Evolutionary conservation across 371 early-diverging fungal genomes (phyloP).

Genomic region (Basidiobolus meristosporus): DNA sequence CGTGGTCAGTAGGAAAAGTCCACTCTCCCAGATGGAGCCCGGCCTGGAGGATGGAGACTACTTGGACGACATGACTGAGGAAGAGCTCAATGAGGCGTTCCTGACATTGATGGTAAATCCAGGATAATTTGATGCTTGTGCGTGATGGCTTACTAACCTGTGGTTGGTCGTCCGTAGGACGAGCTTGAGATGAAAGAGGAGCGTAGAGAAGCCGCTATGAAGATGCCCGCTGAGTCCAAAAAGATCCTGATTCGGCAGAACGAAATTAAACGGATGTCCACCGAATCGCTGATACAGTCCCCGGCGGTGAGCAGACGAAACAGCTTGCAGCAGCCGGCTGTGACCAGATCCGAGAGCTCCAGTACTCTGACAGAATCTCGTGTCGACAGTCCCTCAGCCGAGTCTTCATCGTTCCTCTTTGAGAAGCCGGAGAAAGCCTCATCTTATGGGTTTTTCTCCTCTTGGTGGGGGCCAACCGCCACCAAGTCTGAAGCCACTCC

Average conservation of each 20-base stretch:
- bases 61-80: background rate
- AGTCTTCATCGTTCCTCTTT: background rate
- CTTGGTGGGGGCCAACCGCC: background rate
- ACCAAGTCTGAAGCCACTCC: background rate
- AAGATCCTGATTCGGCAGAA: constrained; percentile 25
- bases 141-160: background rate
- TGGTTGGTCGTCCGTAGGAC: constrained; percentile 15
- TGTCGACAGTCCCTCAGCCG: no score
- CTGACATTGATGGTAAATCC: constrained; percentile 8
- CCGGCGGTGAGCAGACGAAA: no score
- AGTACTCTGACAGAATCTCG: no score
- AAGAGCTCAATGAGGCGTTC: constrained; percentile 11
- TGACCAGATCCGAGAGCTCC: constrained; percentile 9
- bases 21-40: background rate
- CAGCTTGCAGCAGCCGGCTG: constrained; percentile 6
- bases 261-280: constrained; percentile 17
- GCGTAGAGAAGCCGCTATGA: constrained; percentile 21
- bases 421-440: constrained; percentile 1
- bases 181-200: constrained; percentile 34
- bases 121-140: background rate
- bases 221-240: constrained; percentile 22
- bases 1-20: background rate
- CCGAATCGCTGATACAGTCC: no score
- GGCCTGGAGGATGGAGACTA: background rate
- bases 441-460: constrained; percentile 1